Conservation (phyloP, 805 yeast species). For the Candida ipomoeae region DNA sequence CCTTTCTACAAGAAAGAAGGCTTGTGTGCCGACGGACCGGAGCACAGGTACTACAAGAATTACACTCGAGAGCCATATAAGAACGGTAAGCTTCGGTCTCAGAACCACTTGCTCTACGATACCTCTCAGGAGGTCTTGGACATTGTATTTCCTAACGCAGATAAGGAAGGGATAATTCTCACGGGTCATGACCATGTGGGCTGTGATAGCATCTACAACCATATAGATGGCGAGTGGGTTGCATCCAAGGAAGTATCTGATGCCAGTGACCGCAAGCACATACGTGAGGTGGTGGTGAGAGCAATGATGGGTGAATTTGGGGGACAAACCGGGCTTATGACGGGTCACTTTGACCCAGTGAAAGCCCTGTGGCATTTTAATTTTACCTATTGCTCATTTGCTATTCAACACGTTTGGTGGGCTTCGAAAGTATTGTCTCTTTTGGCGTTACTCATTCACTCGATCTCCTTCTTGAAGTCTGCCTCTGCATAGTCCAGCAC, state of each 20-base stretch:
- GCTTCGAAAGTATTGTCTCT: conserved; percentile 52
- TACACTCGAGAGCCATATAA: conserved; percentile 62
- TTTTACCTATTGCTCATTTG: conserved; percentile 74
- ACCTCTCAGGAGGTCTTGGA: conserved; percentile 65
- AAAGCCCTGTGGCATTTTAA: conserved; percentile 57
- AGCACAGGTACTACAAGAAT: conserved; percentile 43
- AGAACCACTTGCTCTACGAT: conserved; percentile 73
- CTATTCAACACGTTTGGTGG: conserved; percentile 96
- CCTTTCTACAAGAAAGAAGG: conserved; percentile 84
- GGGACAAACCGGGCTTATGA: conserved; percentile 82
- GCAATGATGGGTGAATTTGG: conserved; percentile 96
- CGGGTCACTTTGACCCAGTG: conserved; percentile 57
- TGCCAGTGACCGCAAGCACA: conserved; percentile 28
- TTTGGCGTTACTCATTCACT: conserved; percentile 31
- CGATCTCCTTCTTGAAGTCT: conserved; percentile 11
- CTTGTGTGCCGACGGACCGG: conserved; percentile 83
- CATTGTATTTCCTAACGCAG: conserved; percentile 59
- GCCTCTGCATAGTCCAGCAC: not conserved
- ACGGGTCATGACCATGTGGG: conserved; percentile 98
- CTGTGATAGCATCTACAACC: conserved; percentile 66
- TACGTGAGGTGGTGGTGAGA: conserved; percentile 79
- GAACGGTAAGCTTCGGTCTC: conserved; percentile 69
- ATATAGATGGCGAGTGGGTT: conserved; percentile 48
- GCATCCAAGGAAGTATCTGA: conserved; percentile 43
- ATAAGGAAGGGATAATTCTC: conserved; percentile 70